Evolutionary conservation across 345 rosid genomes (phyloP), one percentile per base, ranked within the genome.

Genomic region (Melaleuca quinquenervia): DNA sequence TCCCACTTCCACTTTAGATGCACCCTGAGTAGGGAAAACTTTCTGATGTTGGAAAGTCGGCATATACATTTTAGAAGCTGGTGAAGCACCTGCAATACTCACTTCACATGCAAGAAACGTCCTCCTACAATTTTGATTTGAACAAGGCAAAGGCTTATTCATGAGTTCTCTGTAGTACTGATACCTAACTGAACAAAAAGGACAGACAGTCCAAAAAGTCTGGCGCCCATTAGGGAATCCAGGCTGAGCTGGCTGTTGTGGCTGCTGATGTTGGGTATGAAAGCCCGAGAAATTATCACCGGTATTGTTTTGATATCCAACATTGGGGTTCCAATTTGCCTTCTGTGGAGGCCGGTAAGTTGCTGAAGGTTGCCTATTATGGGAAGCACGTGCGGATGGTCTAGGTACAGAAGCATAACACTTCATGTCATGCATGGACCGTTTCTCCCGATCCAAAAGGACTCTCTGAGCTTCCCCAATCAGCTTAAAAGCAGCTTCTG

Each of bases 401-500:
- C 48, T 90, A 62, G 85, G 84, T 70, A 52, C 70, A 18, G 85
- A 53, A 62, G 90, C 82, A 78, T 83, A 90, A 3, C 92, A 91
- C 84, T 89, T 93, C 89, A 87, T 84, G 86, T 97, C 98, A 92
- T 93, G 93, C 83, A 89, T 6, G 75, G 91, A 90, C 89, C 98
- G 90, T 87, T 89, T 92, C 64, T 86, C 90, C 80, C 87, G 89
- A 88, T 96, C 97, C 88, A 93, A 90, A 83, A 97, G 99, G 82
- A 94, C 89, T 83, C 93, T 93, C 83, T 95, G 96, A 83, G 99
- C 99, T 89, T 97, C 98, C 51, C 95, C 96, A 86, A 96, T 91
- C 84, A 91, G 88, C 90, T 97, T 96, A 88, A 96, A 97, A 56
- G 99, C 99, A 86, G 95, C 90, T 89, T 97, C 99, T 13, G 98